phyloP scores from a whole-genome alignment of 345 rosid species.

The Rhizophora apiculata region DNA sequence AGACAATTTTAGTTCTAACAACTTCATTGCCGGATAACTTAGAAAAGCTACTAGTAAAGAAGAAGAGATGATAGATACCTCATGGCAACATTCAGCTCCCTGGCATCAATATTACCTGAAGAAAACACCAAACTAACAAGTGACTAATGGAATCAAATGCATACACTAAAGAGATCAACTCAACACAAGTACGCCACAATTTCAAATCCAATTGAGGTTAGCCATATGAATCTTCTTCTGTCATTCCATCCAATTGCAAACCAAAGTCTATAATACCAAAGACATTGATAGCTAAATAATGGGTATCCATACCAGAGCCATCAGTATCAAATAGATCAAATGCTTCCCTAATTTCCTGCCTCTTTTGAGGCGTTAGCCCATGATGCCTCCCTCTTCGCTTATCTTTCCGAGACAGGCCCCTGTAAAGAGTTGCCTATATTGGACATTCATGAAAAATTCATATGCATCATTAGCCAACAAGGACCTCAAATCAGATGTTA shows the following conservation, averaged over 20 bases:
- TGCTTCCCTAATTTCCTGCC: constrained; percentile 87
- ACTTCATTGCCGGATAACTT: background rate
- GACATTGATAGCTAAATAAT: too few relatives aligned
- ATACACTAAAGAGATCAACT: background rate
- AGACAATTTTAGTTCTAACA: constrained; percentile 13
- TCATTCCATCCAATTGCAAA: too few relatives aligned
- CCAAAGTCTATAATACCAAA: too few relatives aligned
- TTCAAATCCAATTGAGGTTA: too few relatives aligned
- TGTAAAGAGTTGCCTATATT: constrained; percentile 42
- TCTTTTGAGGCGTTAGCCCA: constrained; percentile 68
- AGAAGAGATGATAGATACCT: constrained; percentile 43
- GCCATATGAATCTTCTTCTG: too few relatives aligned
- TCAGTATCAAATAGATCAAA: constrained; percentile 92
- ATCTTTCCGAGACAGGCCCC: constrained; percentile 58
- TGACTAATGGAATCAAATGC: background rate
- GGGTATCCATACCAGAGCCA: constrained; percentile 59
- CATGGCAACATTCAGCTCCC: constrained; percentile 97
- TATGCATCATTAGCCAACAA: too few relatives aligned
- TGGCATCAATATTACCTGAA: constrained; percentile 91
- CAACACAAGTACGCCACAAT: background rate
- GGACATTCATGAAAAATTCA: too few relatives aligned
- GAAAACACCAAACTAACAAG: constrained; percentile 16
- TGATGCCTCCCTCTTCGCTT: constrained; percentile 71
- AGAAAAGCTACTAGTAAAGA: background rate
- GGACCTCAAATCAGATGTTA: too few relatives aligned